A percentile compares a stretch with the other conserved stretches of the same genome.
phyloP scores from a whole-genome alignment of 2,329 filamentous ascomycete genomes.

The Mycosphaerelloides madeirae region DNA sequence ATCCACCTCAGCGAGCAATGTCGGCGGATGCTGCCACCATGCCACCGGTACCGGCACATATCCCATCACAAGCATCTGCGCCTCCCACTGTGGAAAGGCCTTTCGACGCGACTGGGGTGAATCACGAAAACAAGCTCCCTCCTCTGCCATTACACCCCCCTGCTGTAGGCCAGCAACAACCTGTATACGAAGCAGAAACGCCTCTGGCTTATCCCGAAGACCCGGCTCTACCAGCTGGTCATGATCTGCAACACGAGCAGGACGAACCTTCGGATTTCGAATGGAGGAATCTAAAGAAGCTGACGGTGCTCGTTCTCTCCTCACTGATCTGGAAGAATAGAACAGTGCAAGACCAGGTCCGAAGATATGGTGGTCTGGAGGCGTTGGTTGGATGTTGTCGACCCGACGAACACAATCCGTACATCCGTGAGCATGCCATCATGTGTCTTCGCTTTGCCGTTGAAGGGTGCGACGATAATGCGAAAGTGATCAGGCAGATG shows the following conservation, averaged over 20 bases:
- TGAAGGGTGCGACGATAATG: slow-evolving; percentile 67
- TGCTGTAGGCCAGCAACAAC: slow-evolving; percentile 41
- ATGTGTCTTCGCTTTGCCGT: slow-evolving; percentile 74
- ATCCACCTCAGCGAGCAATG: slow-evolving; percentile 22
- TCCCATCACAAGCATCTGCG: slow-evolving; percentile 5
- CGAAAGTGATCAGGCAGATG: slow-evolving; percentile 64
- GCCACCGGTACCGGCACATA: slow-evolving; percentile 6
- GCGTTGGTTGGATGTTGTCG: slow-evolving; percentile 82
- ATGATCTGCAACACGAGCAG: slow-evolving; percentile 41
- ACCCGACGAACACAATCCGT: slow-evolving; percentile 90
- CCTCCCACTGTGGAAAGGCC: slow-evolving; percentile 59
- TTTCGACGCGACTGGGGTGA: slow-evolving; percentile 47
- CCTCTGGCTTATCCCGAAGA: slow-evolving; percentile 40
- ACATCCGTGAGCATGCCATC: slow-evolving; percentile 85
- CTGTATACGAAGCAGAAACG: slow-evolving; percentile 42
- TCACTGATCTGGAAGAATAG: slow-evolving; percentile 83
- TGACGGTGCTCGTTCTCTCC: slow-evolving; percentile 85
- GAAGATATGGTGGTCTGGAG: slow-evolving; percentile 79
- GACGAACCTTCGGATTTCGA: slow-evolving; percentile 63
- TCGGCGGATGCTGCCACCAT: slow-evolving; percentile 25
- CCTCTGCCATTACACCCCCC: slow-evolving; percentile 28
- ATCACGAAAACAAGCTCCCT: slow-evolving; percentile 25
- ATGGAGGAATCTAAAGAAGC: slow-evolving; percentile 83
- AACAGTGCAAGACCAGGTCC: slow-evolving; percentile 80
- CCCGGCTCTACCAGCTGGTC: slow-evolving; percentile 22